These are phyloP conservation scores for Melocanna baccifera DNA, from an alignment of 176 grass and related monocot genomes.

Conservation along the genomic window DNA sequence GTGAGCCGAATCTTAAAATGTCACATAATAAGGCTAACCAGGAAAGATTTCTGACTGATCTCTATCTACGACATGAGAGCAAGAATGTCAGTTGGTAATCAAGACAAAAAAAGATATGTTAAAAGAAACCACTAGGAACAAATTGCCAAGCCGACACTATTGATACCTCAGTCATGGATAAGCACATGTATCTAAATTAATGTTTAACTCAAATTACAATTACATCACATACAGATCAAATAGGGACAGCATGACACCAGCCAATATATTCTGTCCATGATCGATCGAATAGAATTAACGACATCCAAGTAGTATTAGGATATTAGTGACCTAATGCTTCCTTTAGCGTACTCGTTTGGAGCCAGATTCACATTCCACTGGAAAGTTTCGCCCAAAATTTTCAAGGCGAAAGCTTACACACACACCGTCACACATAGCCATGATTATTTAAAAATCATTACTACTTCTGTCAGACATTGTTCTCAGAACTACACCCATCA, in stretches of 20 bases:
- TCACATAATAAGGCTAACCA: background rate
- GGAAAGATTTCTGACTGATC: background rate
- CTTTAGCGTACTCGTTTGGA: slow-evolving; percentile 22
- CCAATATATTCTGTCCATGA: background rate
- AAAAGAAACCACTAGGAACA: background rate
- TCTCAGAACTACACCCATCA: background rate
- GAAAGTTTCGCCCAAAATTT: background rate
- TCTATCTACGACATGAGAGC: slow-evolving; percentile 12
- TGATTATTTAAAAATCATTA: background rate
- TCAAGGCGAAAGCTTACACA: background rate
- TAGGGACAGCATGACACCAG: background rate
- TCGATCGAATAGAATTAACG: background rate
- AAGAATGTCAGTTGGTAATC: slow-evolving; percentile 16
- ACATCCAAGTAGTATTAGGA: slow-evolving; percentile 1
- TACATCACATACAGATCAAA: slow-evolving; percentile 8
- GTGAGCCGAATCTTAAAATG: background rate
- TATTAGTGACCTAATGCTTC: slow-evolving; percentile 9
- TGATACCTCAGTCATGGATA: slow-evolving; percentile 35
- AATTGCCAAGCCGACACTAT: slow-evolving; percentile 2
- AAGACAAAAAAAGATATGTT: slow-evolving; percentile 8
- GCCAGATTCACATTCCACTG: background rate
- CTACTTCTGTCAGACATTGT: too few relatives aligned
- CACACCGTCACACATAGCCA: background rate
- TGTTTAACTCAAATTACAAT: background rate
- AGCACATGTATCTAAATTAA: slow-evolving; percentile 10